Conservation (phyloP, 352 stramenopile genomes). For the Peronospora farinosa region DNA sequence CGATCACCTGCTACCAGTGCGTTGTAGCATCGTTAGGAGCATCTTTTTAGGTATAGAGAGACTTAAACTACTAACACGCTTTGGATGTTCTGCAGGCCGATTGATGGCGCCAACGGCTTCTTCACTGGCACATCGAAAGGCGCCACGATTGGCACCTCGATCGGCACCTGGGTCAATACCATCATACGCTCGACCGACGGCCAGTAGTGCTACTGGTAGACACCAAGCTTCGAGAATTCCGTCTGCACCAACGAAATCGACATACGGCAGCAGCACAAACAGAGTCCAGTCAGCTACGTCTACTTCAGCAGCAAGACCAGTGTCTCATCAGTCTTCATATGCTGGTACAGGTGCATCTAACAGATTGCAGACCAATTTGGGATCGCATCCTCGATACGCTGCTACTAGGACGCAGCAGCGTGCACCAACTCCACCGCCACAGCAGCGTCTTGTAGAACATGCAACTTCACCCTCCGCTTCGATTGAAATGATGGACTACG, state of each 20-base stretch:
- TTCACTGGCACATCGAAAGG: constrained; percentile 24
- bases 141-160: constrained; percentile 3
- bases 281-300: constrained; percentile 20
- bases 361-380: constrained; percentile 15
- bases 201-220: constrained; percentile 26
- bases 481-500: constrained; percentile 26
- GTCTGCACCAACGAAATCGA: constrained; percentile 23
- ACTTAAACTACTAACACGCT: constrained; percentile 15
- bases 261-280: constrained; percentile 12
- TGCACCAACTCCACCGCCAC: constrained; percentile 5
- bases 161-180: constrained; percentile 10
- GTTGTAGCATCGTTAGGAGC: constrained; percentile 7
- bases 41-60: neutral
- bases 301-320: constrained; percentile 7
- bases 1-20: constrained; percentile 19
- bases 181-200: constrained; percentile 25
- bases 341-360: constrained; percentile 8
- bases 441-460: constrained; percentile 8
- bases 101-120: constrained; percentile 28
- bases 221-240: constrained; percentile 24
- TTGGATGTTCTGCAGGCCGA: constrained; percentile 11
- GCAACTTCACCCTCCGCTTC: constrained; percentile 19
- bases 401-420: constrained; percentile 8
- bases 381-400: constrained; percentile 14
- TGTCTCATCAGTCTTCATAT: constrained; percentile 2